Conservation (phyloP, 495 filamentous ascomycete genomes). For the Talaromyces borbonicus region DNA sequence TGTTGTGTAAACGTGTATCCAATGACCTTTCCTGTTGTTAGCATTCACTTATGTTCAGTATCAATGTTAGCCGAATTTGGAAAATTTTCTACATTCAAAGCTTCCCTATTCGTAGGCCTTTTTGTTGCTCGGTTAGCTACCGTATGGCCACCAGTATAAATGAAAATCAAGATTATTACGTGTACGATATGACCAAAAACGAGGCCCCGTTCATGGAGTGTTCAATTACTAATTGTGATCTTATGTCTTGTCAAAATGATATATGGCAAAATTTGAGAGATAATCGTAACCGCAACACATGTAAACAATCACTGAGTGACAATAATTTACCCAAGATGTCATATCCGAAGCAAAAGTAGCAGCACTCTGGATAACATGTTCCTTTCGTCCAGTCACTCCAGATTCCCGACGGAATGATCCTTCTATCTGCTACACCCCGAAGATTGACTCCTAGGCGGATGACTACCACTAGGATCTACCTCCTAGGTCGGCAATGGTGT, state of each 20-base stretch:
- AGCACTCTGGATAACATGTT: neutral
- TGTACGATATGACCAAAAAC: too few species aligned
- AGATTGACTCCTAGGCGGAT: neutral
- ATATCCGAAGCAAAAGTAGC: neutral
- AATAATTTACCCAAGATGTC: neutral
- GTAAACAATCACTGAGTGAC: neutral
- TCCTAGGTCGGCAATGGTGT: neutral
- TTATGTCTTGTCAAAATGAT: too few species aligned
- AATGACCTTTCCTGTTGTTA: neutral
- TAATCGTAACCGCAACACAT: neutral
- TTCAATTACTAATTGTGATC: too few species aligned
- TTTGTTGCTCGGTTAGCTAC: too few species aligned
- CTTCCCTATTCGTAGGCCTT: neutral
- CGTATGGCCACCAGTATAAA: neutral
- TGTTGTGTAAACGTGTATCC: slow-evolving; percentile 1
- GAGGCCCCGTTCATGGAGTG: too few species aligned
- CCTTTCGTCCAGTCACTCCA: neutral
- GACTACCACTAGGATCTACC: neutral
- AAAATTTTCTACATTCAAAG: neutral
- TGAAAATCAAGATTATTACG: too few species aligned
- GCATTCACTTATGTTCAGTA: neutral
- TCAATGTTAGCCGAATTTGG: neutral
- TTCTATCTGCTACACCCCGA: neutral
- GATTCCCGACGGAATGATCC: neutral
- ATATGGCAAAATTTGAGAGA: neutral